phyloP scores from a whole-genome alignment of 495 filamentous ascomycete genomes.

The Delitschia confertaspora region DNA sequence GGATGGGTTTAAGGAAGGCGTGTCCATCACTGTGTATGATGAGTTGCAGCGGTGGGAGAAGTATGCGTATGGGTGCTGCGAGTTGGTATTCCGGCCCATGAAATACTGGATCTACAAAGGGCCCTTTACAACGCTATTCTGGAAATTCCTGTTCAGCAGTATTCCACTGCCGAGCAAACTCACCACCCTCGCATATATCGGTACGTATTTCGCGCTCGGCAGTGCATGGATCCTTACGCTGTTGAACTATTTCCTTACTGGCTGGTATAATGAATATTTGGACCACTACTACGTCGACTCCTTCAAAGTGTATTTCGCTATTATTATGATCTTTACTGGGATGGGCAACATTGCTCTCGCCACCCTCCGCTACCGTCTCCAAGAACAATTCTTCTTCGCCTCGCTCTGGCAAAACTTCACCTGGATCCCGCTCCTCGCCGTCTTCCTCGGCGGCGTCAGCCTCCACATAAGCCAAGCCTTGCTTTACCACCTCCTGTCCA shows the following conservation, averaged over 20 bases:
- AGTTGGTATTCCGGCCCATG: conserved; percentile 69
- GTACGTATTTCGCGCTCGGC: conserved; percentile 79
- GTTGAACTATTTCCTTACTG: conserved; percentile 68
- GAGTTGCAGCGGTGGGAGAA: conserved; percentile 79
- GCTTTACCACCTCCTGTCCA: conserved; percentile 40
- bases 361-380: conserved; percentile 39
- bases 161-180: conserved; percentile 72
- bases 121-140: conserved; percentile 70
- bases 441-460: conserved; percentile 43
- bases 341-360: conserved; percentile 43
- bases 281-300: conserved; percentile 44
- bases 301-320: conserved; percentile 43
- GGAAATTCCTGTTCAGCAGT: conserved; percentile 56
- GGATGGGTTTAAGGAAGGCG: conserved; percentile 75
- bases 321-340: conserved; percentile 41
- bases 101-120: conserved; percentile 46
- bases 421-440: conserved; percentile 40
- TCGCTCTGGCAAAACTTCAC: conserved; percentile 38
- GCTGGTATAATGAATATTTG: conserved; percentile 41
- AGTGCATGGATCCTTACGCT: conserved; percentile 72
- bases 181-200: conserved; percentile 74
- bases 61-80: conserved; percentile 81
- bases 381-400: conserved; percentile 32
- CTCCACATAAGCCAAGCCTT: conserved; percentile 42
- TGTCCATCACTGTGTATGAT: conserved; percentile 78